Evolutionary conservation across 805 yeast species (phyloP).

Genomic region (Sungouiella blattae): DNA sequence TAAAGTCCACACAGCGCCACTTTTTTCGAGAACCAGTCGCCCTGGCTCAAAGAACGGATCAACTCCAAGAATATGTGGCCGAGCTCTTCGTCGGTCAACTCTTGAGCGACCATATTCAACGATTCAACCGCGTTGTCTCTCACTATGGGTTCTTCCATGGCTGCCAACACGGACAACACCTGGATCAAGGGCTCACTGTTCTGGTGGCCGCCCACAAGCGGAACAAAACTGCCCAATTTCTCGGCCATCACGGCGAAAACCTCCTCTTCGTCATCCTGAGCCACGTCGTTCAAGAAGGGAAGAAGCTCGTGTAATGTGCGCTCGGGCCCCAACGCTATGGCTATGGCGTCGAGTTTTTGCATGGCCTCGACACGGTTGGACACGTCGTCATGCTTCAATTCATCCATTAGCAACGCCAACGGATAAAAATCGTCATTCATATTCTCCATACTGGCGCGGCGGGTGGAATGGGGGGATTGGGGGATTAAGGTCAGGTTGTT

Average conservation of each 20-base stretch:
- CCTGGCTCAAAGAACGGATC: conserved; percentile 72
- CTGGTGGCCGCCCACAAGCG: conserved; percentile 78
- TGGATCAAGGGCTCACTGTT: conserved; percentile 51
- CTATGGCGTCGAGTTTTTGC: conserved; percentile 90
- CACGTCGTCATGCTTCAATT: conserved; percentile 93
- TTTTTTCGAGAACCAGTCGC: conserved; percentile 92
- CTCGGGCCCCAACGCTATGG: conserved; percentile 91
- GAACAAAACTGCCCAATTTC: conserved; percentile 83
- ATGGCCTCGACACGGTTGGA: conserved; percentile 91
- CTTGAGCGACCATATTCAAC: conserved; percentile 64
- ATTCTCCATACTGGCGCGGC: conserved; percentile 26
- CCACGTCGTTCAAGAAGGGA: conserved; percentile 85
- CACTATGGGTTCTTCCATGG: conserved; percentile 94
- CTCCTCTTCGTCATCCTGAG: conserved; percentile 97
- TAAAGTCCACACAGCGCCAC: conserved; percentile 90
- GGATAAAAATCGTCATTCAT: conserved; percentile 75
- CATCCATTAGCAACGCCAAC: conserved; percentile 93
- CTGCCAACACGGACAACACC: conserved; percentile 77
- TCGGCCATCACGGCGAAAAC: conserved; percentile 91
- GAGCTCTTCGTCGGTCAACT: conserved; percentile 61
- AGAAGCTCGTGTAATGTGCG: conserved; percentile 84
- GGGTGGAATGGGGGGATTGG: neutral
- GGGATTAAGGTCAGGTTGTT: no score
- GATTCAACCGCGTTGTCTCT: conserved; percentile 92
- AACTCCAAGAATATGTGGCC: conserved; percentile 67